Base-by-base conservation (phyloP, 345 rosid species). In the Gossypium longicalyx region DNA sequence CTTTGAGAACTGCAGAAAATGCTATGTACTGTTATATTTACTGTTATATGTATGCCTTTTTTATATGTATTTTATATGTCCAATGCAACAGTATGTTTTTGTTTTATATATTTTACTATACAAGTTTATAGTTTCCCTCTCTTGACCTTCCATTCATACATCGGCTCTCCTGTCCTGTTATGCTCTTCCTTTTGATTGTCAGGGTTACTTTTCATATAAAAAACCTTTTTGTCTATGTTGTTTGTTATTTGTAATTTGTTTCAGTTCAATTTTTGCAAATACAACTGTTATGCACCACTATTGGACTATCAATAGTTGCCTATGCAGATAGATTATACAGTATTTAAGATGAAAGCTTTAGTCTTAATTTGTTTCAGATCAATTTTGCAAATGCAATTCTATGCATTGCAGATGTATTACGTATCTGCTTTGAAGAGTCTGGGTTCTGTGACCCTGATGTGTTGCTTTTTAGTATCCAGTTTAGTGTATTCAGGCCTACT, bases 401-500 rank as follows among this genome's bases (percentile, higher is more conserved):
- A 49, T 54, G 59, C 47, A 19, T n/a, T 53, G 7, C 63, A 34
- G 62, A 11, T 53, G 11, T 49, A 70, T 59, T 19, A 59, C 2
- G 0, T 58, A 34, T 54, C 20, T 48, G 44, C 57, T 45, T 72
- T 23, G 16, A 22, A 7, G 75, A 23, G 43, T 63, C 29, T 61
- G 23, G 59, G 61, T 58, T 73, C 23, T 58, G n/a, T 71, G 56
- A 74, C 5, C 53, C 38, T 38, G 10, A 38, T 6, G 38, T 3
- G 20, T 47, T 51, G 41, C 65, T 58, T 60, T n/a, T 53, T 69
- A 12, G 1, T 52, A 43, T 38, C 58, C 15, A 27, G 17, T 19
- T 17, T 27, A 41, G 12, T 57, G 61, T 59, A 60, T 64, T 16
- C 78, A 34, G 60, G 65, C 70, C 67, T 57, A 57, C 45, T 22